phyloP scores from a whole-genome alignment of 75 land plant species.

The Pinus tabuliformis region DNA sequence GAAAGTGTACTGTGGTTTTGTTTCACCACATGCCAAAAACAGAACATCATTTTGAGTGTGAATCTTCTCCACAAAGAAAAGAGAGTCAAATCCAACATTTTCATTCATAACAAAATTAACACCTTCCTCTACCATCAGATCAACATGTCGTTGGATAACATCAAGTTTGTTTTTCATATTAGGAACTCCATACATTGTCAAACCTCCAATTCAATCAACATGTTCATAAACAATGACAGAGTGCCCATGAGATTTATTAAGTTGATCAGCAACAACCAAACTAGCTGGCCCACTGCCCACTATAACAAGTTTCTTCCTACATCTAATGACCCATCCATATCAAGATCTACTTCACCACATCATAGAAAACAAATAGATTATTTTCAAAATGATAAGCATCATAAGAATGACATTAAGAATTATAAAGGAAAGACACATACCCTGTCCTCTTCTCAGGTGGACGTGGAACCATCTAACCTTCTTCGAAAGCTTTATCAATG shows the following conservation, averaged over 20 bases:
- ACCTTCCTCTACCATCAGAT: no score
- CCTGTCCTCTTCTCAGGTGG: conserved; percentile 86
- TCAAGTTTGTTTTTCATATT: no score
- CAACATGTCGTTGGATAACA: no score
- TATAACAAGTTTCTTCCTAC: no score
- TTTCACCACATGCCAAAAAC: conserved; percentile 91
- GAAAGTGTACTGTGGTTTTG: conserved; percentile 74
- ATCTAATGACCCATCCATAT: no score
- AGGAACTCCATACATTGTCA: no score
- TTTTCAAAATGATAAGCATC: not conserved
- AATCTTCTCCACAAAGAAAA: conserved; percentile 65
- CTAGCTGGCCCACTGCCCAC: no score
- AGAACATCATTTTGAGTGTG: conserved; percentile 75
- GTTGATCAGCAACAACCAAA: no score
- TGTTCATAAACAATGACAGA: no score
- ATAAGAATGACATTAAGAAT: not conserved
- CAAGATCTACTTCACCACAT: no score
- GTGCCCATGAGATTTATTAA: no score
- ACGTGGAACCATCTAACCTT: conserved; percentile 96
- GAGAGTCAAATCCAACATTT: conserved; percentile 80
- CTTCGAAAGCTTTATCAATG: conserved; percentile 93
- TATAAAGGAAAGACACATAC: conserved; percentile 28
- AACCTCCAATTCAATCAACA: no score
- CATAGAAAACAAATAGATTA: conserved; percentile 19
- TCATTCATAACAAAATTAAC: conserved; percentile 56